Conservation (phyloP, 768 basidiomycete species). For the Lyophyllum decastes region DNA sequence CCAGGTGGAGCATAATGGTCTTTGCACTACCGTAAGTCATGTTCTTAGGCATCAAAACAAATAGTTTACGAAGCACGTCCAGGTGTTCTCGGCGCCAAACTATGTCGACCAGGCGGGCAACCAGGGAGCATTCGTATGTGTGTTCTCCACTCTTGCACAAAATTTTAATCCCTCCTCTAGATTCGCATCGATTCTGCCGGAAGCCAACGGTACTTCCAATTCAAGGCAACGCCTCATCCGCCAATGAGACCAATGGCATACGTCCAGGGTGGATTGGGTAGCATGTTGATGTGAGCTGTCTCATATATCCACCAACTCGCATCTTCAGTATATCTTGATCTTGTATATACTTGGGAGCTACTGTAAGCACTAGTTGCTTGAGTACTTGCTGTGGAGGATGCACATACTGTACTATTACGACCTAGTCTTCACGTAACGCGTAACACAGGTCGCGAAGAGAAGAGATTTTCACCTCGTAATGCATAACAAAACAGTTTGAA, state of each 20-base stretch:
- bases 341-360: background rate
- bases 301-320: background rate
- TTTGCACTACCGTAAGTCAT: slow-evolving; percentile 81
- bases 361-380: too few species aligned
- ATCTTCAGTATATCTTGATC: background rate
- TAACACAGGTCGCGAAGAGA: too few species aligned
- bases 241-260: slow-evolving; percentile 95
- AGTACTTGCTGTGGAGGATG: background rate
- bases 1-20: slow-evolving; percentile 90
- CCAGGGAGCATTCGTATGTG: slow-evolving; percentile 86
- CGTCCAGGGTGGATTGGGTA: slow-evolving; percentile 63
- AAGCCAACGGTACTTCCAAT: slow-evolving; percentile 72
- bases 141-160: background rate
- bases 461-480: too few species aligned
- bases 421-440: too few species aligned
- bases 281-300: slow-evolving; percentile 62
- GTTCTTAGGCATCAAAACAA: slow-evolving; percentile 8
- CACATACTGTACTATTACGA: too few species aligned
- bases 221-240: slow-evolving; percentile 86
- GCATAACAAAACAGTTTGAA: too few species aligned
- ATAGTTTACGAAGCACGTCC: slow-evolving; percentile 11
- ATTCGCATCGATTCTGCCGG: slow-evolving; percentile 84
- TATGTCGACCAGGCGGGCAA: slow-evolving; percentile 92
- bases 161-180: slow-evolving; percentile 34
- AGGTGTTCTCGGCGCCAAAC: slow-evolving; percentile 96